phyloP scores from a whole-genome alignment of 352 stramenopile species.

The Globisporangium parvum region DNA sequence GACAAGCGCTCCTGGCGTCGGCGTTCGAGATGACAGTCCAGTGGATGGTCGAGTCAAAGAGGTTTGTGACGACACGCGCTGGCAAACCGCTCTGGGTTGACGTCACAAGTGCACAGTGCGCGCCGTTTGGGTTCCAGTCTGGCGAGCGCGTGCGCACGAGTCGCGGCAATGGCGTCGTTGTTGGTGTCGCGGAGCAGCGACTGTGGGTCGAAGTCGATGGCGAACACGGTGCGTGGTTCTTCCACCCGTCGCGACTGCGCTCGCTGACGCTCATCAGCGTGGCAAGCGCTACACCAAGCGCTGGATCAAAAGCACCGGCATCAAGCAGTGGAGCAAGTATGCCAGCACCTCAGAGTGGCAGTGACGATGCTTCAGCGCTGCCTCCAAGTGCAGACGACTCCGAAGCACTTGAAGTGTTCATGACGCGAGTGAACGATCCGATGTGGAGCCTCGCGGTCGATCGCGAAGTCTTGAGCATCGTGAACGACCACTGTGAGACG shows the following conservation, averaged over 20 bases:
- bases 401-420: slow-evolving; percentile 13
- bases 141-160: slow-evolving; percentile 63
- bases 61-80: slow-evolving; percentile 55
- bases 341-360: not conserved
- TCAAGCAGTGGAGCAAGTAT: no score
- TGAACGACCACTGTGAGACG: slow-evolving; percentile 54
- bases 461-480: slow-evolving; percentile 26
- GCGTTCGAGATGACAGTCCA: slow-evolving; percentile 48
- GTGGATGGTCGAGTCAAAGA: slow-evolving; percentile 43
- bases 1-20: slow-evolving; percentile 17
- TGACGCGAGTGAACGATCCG: slow-evolving; percentile 21
- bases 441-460: slow-evolving; percentile 39
- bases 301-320: not conserved
- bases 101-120: slow-evolving; percentile 28
- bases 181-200: slow-evolving; percentile 49
- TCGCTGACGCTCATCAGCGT: slow-evolving; percentile 24
- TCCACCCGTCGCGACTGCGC: slow-evolving; percentile 61
- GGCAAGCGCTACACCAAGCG: not conserved
- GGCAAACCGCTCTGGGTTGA: slow-evolving; percentile 70
- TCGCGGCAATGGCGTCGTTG: slow-evolving; percentile 62
- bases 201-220: slow-evolving; percentile 83
- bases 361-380: no score
- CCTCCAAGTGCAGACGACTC: not conserved
- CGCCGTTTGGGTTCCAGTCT: slow-evolving; percentile 38
- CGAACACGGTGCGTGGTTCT: slow-evolving; percentile 73